Evolutionary conservation across 2,329 filamentous ascomycete species (phyloP).

Genomic region (Cercospora citrullina): DNA sequence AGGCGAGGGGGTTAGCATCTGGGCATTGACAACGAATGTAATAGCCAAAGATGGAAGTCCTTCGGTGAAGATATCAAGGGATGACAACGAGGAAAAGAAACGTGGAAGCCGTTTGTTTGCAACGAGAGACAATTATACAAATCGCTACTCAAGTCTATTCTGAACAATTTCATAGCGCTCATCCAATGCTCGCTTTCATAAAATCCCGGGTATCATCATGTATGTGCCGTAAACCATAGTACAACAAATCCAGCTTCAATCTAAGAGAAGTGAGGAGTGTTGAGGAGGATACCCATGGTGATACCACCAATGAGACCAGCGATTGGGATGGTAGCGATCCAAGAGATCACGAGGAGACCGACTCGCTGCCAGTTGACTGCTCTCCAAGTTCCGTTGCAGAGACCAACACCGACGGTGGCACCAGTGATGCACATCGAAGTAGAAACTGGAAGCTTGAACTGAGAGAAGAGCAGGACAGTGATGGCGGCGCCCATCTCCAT

Average conservation of each 20-base stretch:
- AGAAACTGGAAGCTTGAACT: slow-evolving; percentile 62
- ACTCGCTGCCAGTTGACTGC: slow-evolving; percentile 66
- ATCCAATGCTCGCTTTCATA: not conserved
- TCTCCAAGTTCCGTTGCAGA: slow-evolving; percentile 59
- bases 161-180: no score
- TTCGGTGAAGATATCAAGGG: no score
- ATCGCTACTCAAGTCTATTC: not conserved
- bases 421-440: slow-evolving; percentile 66
- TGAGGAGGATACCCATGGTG: slow-evolving; percentile 63
- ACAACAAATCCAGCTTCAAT: not conserved
- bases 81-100: no score
- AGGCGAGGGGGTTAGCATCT: no score
- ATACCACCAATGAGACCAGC: slow-evolving; percentile 60
- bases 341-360: slow-evolving; percentile 59
- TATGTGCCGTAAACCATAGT: not conserved
- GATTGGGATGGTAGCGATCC: slow-evolving; percentile 61
- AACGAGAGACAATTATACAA: not conserved
- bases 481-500: slow-evolving; percentile 63
- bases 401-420: slow-evolving; percentile 62
- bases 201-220: not conserved
- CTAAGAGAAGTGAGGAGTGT: slow-evolving; percentile 52
- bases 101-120: no score
- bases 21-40: no score
- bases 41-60: no score
- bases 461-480: slow-evolving; percentile 64